Conservation (phyloP, 176 grass and related monocot species). For the Aegilops umbellulata region DNA sequence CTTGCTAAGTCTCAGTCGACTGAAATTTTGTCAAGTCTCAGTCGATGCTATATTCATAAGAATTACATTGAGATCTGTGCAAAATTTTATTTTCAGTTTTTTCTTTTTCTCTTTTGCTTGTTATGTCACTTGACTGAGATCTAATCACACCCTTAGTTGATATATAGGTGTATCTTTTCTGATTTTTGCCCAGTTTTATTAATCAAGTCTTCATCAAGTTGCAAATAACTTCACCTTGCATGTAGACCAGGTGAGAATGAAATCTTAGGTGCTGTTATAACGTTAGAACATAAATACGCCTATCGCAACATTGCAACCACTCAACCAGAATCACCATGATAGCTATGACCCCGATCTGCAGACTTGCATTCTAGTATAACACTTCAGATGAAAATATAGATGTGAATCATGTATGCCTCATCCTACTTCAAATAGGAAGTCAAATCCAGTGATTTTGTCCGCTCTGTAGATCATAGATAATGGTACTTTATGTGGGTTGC, state of each 20-base stretch:
- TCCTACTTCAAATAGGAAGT: neutral
- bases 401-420: neutral
- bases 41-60: too few relatives aligned
- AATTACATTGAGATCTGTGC: too few relatives aligned
- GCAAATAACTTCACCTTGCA: neutral
- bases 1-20: too few relatives aligned
- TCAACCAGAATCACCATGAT: neutral
- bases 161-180: neutral
- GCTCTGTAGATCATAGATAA: neutral
- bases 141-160: too few relatives aligned
- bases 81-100: too few relatives aligned
- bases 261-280: neutral
- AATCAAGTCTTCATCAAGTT: neutral
- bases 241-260: neutral
- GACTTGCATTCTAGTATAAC: neutral
- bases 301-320: neutral
- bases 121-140: too few relatives aligned
- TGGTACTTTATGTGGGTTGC: neutral
- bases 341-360: neutral
- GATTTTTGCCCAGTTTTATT: neutral
- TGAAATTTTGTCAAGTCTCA: too few relatives aligned
- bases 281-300: neutral
- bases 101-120: too few relatives aligned
- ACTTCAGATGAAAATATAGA: neutral
- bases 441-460: neutral